Base-by-base conservation (phyloP, 805 yeast genomes). In the Candida nonsorbophila region DNA sequence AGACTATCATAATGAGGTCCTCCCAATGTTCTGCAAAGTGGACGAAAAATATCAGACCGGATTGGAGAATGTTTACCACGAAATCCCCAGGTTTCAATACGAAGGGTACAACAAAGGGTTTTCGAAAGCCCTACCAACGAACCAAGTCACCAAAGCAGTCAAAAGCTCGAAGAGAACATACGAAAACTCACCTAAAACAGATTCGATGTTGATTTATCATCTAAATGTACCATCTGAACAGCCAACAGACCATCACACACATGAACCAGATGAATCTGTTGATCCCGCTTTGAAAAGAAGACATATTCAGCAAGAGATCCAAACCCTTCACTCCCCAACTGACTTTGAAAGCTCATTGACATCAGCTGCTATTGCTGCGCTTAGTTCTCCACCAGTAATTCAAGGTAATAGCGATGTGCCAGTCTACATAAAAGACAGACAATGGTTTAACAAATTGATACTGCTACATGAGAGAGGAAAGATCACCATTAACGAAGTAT, bases 391-490 rank as follows among this genome's bases (percentile, higher is more conserved):
- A 1, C 33, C 55, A 6, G 55, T 53, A 6, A 41, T 48, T 9
- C 43, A 40, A 22, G 44, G 42, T 6, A 39, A 42, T 12, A 46
- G 14, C 9, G 9, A 11, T 12, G 9, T 10, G 6, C 25, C 14
- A 23, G 25, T 23, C 21, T 59, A 59, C 33, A 48, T 52, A 11
- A 57, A 55, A 27, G 66, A 59, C 28, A 41, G 62, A 8, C 50
- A 51, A 24, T 59, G 66, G 66, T 56, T 59, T 35, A 57, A 52
- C 30, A 57, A 49, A 28, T 41, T 59, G 25, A 46, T 59, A 6
- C 31, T 40, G 7, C 38, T 58, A 23, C 48, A 54, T 29, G 58
- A 55, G 13, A 32, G 40, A 9, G 51, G 49, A 7, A 44, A 40
- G 20, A 32, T 59, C 2, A 46, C 45, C 5, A 44, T 52, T 2